Base-by-base conservation (phyloP, 2,329 filamentous ascomycete species). In the Simplicillium sp. region DNA sequence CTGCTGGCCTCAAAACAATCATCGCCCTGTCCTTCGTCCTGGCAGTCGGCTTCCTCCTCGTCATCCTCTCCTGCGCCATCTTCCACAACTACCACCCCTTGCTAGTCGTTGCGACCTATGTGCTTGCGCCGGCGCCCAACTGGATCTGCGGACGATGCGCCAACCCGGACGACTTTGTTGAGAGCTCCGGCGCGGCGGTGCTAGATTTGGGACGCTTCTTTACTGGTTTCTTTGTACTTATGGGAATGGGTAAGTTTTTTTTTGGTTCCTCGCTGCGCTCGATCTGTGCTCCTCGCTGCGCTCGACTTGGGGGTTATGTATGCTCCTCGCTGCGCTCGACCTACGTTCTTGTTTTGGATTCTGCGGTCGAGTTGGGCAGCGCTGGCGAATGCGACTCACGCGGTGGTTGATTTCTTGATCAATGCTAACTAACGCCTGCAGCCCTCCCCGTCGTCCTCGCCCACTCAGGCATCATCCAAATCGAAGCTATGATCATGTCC, bases 11-110 rank as follows among this genome's bases (percentile, higher is more conserved):
- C 58, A 97, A 96, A 71, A 98, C 92, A 52, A 98, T 98, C 67
- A 98, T 98, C 65, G 87, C 87, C 50, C 85, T 98, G 54, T 97
- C 92, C 60, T 98, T 98, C 68, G 92, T 98, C 61, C 87, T 98
- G 50, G 92, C 92, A 54, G 92, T 98, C 56, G 92, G 92, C 55
- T 98, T 98, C 70, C 86, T 98, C 55, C 87, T 98, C 52, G 92
- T 97, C 53, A 98, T 98, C 65, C 85, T 98, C 55, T 96, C 89
- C 48, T 94, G 89, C 60, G 92, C 92, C 38, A 80, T 98, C 52
- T 98, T 84, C 77, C 77, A 90, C 60, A 87, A 87, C 66, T 98
- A 94, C 77, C 87, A 92, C 55, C 88, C 92, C 42, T 80, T 98
- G 48, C 79, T 97, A 49, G 92, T 98, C 53, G 92, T 98, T 48